Percentiles rank a stretch among this genome's conserved stretches.
Evolutionary conservation across 176 grass and related monocot genomes (phyloP).

Genomic region (Microstegium vimineum): DNA sequence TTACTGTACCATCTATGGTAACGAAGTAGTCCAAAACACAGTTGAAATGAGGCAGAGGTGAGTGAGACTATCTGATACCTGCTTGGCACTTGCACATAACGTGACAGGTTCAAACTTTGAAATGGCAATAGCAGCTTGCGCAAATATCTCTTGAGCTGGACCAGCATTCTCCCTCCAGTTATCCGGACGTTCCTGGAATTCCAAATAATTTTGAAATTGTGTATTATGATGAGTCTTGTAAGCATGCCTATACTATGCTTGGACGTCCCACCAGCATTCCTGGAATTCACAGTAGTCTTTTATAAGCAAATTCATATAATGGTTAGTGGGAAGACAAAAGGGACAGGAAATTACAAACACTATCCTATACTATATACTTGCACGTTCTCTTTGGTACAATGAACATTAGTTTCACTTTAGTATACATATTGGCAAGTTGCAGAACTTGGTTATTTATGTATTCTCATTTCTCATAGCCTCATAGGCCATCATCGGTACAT

Average conservation of each 20-base stretch:
- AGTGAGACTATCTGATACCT: constrained; percentile 31
- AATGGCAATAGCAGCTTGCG: constrained; percentile 54
- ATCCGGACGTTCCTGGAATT: constrained; percentile 73
- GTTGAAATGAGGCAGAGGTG: background rate
- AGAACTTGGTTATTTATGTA: background rate
- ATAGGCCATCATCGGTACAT: background rate
- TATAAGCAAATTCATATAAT: background rate
- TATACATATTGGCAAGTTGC: background rate
- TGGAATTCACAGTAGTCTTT: too few species aligned
- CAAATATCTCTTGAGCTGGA: constrained; percentile 60
- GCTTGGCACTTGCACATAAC: constrained; percentile 59
- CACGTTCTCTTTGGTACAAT: background rate
- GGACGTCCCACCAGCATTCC: too few species aligned
- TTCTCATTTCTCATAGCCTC: too few species aligned
- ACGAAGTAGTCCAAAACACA: background rate
- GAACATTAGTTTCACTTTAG: background rate
- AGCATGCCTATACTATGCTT: too few species aligned
- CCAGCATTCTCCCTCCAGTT: constrained; percentile 76
- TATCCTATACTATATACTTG: background rate
- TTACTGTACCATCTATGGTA: background rate
- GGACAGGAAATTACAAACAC: background rate
- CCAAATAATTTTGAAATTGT: constrained; percentile 1
- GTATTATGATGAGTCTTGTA: too few species aligned
- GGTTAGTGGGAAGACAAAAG: background rate
- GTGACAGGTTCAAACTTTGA: constrained; percentile 86